Evolutionary conservation across 192 early-diverging fungal species (phyloP).

Genomic region (Coemansia brasiliensis): DNA sequence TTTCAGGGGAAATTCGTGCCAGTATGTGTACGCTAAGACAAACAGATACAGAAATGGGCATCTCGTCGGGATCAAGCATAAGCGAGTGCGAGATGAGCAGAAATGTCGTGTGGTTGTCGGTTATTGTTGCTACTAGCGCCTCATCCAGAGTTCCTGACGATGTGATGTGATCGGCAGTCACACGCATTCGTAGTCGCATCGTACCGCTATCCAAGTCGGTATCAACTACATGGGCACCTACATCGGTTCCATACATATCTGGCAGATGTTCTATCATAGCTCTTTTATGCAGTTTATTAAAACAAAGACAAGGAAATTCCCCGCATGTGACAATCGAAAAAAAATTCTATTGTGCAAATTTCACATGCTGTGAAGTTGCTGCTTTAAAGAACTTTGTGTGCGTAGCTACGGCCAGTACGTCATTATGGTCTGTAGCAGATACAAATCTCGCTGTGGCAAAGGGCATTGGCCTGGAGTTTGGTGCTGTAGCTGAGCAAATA

Average conservation of each 20-base stretch:
- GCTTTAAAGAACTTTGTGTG: slow-evolving; percentile 43
- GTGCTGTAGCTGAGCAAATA: slow-evolving; percentile 12
- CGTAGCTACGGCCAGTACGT: slow-evolving; percentile 23
- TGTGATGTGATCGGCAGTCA: slow-evolving; percentile 21
- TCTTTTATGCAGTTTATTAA: neutral
- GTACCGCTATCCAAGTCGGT: slow-evolving; percentile 11
- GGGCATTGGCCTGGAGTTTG: slow-evolving; percentile 7
- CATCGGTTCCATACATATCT: slow-evolving; percentile 17
- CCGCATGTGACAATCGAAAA: too few species aligned
- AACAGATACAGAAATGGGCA: slow-evolving; percentile 36
- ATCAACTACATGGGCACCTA: neutral
- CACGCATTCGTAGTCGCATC: slow-evolving; percentile 13
- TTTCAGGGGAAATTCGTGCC: slow-evolving; percentile 14
- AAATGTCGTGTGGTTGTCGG: slow-evolving; percentile 42
- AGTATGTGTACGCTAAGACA: slow-evolving; percentile 30
- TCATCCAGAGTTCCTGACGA: slow-evolving; percentile 38
- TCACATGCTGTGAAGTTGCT: slow-evolving; percentile 2
- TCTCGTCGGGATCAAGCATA: slow-evolving; percentile 3
- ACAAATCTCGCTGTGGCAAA: slow-evolving; percentile 33
- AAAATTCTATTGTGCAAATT: neutral
- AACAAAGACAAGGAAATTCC: neutral
- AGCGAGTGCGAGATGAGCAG: slow-evolving; percentile 28
- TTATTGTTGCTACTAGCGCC: slow-evolving; percentile 32
- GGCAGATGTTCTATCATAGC: neutral
- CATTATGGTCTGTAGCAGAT: slow-evolving; percentile 4